Base-by-base conservation (phyloP, 1,284 basidiomycete genomes). In the Heimioporus punctisporus region DNA sequence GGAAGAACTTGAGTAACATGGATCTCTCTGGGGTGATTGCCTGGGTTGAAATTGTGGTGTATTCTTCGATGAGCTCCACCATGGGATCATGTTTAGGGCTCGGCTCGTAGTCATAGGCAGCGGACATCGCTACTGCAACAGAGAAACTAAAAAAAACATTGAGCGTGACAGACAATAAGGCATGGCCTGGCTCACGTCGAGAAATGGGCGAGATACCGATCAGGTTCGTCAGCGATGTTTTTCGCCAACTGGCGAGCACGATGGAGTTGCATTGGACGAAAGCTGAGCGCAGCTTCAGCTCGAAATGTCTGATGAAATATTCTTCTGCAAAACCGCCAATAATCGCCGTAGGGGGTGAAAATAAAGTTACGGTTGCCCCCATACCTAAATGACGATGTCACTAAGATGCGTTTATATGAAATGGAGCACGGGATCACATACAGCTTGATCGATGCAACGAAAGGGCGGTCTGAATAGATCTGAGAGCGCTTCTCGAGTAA, bases 21-120 rank as follows among this genome's bases (percentile, higher is more conserved):
- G 56, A 53, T 15, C 50, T 50, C 41, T 52, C 55, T 2, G 46
- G 52, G 7, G 51, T 54, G 19, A 44, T 37, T n/a, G 42, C 37
- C 14, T 34, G 48, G 27, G 42, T 17, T 11, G 27, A n/a, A 6
- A 24, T 31, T 9, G 15, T n/a, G 6, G 28, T 21, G 8, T 27
- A 46, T 28, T n/a, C 28, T 31, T 37, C 41, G 21, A 39, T 43
- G 23, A 21, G 6, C 10, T n/a, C n/a, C 1, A 54, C 42, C n/a
- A 63, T 30, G 0, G 60, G 63, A 30, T 63, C 61, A 2, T 47
- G 37, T 14, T 46, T 45, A 6, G 48, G 14, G 15, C 26, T 48
- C 14, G 58, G 43, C 30, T 65, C 61, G 27, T 63, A 64, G 14
- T 49, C 56, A 47, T 64, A 64, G 6, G 49, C 47, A 30, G 51